Percentiles rank a stretch among this genome's conserved stretches.
phyloP scores from a whole-genome alignment of 768 basidiomycete genomes.

The Xerocomellus intermedius region DNA sequence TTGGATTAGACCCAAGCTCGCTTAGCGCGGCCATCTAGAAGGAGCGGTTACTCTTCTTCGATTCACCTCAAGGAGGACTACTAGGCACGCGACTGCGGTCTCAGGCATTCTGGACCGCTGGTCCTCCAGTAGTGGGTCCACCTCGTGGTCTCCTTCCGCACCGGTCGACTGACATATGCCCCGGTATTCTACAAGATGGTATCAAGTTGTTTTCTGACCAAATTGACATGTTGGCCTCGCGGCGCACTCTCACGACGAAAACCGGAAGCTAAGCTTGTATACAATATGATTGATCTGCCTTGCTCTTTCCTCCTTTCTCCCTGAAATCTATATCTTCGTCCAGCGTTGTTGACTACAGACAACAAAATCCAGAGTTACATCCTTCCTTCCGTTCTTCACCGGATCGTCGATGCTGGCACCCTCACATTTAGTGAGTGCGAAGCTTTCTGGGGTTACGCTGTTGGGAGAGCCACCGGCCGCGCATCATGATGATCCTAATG shows the following conservation, averaged over 20 bases:
- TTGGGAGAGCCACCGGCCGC: not conserved
- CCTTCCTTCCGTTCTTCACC: not conserved
- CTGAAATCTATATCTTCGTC: not conserved
- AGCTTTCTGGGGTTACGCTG: not conserved
- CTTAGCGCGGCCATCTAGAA: no score
- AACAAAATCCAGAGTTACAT: no score
- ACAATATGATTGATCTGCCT: not conserved
- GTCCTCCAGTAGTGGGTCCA: conserved; percentile 16
- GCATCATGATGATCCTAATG: no score
- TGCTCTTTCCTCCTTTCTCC: not conserved
- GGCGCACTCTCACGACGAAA: not conserved
- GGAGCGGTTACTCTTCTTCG: no score
- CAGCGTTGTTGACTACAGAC: not conserved
- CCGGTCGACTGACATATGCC: not conserved
- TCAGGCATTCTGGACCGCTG: no score
- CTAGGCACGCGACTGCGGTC: no score
- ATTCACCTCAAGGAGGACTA: no score
- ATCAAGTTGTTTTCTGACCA: not conserved
- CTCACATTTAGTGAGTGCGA: not conserved
- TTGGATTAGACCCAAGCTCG: no score
- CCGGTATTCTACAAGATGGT: not conserved
- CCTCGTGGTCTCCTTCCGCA: not conserved
- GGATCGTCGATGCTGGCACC: not conserved
- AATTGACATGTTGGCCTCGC: not conserved
- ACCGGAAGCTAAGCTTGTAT: not conserved